Evolutionary conservation across 2,329 filamentous ascomycete genomes (phyloP), one percentile per base, ranked within the genome.

Genomic region (Samsoniella hepiali): DNA sequence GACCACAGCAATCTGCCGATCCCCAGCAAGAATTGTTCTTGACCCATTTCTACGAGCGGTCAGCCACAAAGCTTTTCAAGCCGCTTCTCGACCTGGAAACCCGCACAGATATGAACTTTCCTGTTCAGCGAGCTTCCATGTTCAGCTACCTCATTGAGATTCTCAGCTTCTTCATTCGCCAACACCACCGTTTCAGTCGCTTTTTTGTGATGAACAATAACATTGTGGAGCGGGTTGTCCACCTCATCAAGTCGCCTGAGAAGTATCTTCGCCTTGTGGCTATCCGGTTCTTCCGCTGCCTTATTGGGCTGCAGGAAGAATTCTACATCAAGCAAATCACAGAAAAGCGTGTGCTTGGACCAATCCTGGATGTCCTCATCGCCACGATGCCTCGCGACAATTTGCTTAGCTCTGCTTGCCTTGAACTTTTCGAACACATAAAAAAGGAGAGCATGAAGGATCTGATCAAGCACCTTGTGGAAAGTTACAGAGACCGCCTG

Each of bases 401-500:
- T 69, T 82, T 99, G 3, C 82, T 98, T 38, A 96, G 95, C 74
- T 98, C 94, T 0, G 94, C 93, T 9, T 97, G 92, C 69, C 82
- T 98, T 10, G 95, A 99, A 72, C 85, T 99, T 50, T 98, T 99
- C 68, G 93, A 96, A 71, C 93, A 89, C 71, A 91, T 98, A 70
- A 92, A 89, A 73, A 88, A 88, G 72, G 91, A 96, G 70, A 88
- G 88, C 62, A 83, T 93, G 70, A 96, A 93, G 74, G 87, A 90
- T 15, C 81, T 97, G 54, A 88, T 96, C 63, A 87, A 88, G 66
- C 91, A 97, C 72, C 79, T 98, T 29, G 91, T 96, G 11, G 89
- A 92, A 68, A 91, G 89, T 59, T 93, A 94, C 72, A 87, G 93
- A 29, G 90, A 94, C 15, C 89, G 88, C 71, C 75, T 98, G 54